phyloP scores from a whole-genome alignment of 2,329 filamentous ascomycete genomes.

The Arthrocladium fulminans region DNA sequence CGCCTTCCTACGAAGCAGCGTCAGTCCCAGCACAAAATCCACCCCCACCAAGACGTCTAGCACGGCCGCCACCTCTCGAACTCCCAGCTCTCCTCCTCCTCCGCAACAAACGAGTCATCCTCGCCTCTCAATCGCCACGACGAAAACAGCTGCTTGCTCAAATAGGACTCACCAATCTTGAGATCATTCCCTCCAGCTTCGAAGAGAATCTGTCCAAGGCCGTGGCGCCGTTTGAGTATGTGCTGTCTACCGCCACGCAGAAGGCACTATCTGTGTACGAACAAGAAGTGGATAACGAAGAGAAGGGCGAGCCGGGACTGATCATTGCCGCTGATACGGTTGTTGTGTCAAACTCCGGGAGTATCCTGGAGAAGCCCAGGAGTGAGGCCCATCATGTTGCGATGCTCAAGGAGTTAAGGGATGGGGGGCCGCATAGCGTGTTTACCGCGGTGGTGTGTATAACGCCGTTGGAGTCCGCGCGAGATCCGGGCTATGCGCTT shows the following conservation, averaged over 20 bases:
- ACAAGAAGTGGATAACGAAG: conserved; percentile 47
- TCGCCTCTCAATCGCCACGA: conserved; percentile 82
- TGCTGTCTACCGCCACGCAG: conserved; percentile 71
- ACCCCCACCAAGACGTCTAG: conserved; percentile 16
- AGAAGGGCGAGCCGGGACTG: conserved; percentile 62
- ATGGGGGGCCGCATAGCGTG: conserved; percentile 69
- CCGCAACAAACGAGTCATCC: conserved; percentile 69
- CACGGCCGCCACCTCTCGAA: conserved; percentile 51
- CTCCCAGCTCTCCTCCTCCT: conserved; percentile 72
- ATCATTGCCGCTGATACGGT: conserved; percentile 89
- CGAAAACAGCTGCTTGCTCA: conserved; percentile 68
- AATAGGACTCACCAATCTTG: conserved; percentile 72
- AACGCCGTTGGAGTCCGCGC: conserved; percentile 68
- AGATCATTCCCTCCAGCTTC: conserved; percentile 73
- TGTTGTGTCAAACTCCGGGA: conserved; percentile 65
- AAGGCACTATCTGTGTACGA: conserved; percentile 72
- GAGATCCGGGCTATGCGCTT: conserved; percentile 76
- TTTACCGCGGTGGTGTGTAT: conserved; percentile 80
- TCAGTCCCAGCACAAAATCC: conserved; percentile 12
- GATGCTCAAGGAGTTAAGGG: conserved; percentile 75
- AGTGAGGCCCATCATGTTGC: conserved; percentile 70
- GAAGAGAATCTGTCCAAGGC: conserved; percentile 78
- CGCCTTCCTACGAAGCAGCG: conserved; percentile 21
- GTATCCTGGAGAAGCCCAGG: conserved; percentile 83
- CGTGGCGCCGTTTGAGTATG: conserved; percentile 76